Percentiles rank a stretch among this genome's conserved stretches.
Evolutionary conservation across 2,329 filamentous ascomycete species (phyloP).

Genomic region (Hymenoscyphus scutula): DNA sequence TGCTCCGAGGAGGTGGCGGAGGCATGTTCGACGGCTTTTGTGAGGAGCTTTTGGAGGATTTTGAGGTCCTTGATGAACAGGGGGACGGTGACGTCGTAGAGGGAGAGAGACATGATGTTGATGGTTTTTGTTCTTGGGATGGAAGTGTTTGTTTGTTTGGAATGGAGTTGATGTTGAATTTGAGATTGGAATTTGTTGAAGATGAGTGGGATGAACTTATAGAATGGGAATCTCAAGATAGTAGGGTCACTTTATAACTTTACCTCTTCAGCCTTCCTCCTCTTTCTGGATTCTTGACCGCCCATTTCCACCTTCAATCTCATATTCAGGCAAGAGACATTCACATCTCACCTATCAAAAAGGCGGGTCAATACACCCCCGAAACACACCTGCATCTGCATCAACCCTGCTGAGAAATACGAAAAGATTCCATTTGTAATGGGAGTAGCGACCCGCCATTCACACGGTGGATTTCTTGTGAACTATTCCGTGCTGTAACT

Average conservation of each 20-base stretch:
- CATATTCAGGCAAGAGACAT: no score
- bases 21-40: slow-evolving; percentile 43
- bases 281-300: neutral
- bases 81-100: slow-evolving; percentile 41
- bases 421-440: neutral
- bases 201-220: neutral
- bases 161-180: neutral
- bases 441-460: neutral
- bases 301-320: no score
- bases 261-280: neutral
- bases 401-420: neutral
- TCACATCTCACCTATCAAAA: neutral
- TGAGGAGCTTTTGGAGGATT: slow-evolving; percentile 43
- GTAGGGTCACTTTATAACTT: neutral
- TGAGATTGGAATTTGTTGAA: neutral
- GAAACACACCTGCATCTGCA: neutral
- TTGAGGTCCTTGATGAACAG: slow-evolving; percentile 44
- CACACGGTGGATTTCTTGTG: neutral
- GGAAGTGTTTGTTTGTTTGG: neutral
- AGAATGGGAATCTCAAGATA: neutral
- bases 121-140: neutral
- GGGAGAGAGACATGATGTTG: slow-evolving; percentile 14
- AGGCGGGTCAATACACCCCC: neutral
- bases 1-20: slow-evolving; percentile 32
- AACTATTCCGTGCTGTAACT: no score